Base-by-base conservation (phyloP, 2,329 filamentous ascomycete species). In the Monosporascus sp. region DNA sequence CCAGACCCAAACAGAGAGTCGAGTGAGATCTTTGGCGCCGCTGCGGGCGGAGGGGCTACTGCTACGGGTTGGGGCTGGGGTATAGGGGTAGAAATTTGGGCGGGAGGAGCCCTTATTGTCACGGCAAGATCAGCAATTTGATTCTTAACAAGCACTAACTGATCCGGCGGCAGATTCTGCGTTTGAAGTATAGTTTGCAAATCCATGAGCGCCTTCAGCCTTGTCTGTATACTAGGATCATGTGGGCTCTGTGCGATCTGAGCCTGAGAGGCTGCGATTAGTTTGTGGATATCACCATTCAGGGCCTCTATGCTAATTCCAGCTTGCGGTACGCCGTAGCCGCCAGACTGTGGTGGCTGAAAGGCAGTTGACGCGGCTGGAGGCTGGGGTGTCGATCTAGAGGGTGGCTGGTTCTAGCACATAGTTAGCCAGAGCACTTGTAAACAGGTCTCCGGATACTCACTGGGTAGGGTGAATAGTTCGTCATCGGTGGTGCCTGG, bases 181-280 rank as follows among this genome's bases (percentile, higher is more conserved):
- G 80, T 86, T 69, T 89, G 84, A 66, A 97, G 76, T 60, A 93
- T 82, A 61, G 80, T 84, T 74, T 96, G 90, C 59, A 97, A 81
- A 70, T 94, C 89, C 71, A 92, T 76, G 62, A 97, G 82, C 58
- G 91, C 90, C 73, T 90, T 89, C 66, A 96, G 76, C 72, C 88
- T 89, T 66, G 83, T 86, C 68, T 90, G 87, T 67, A 90, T 80
- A 72, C 84, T 82, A 71, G 79, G 73, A 76, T 96, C 89, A 76
- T 86, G 82, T 55, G 88, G 87, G 68, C 85, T 90, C 60, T 82
- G 82, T 60, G 87, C 85, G 73, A 90, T 88, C 65, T 91, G 87
- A 60, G 80, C 78, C 73, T 87, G 87, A 59, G 87, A 85, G 61
- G 82, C 82, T 65, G 79, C 72, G 68, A 96, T 90, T 63, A 96